phyloP scores from a whole-genome alignment of 2,329 filamentous ascomycete genomes.

The Ophioceras dolichostomum region DNA sequence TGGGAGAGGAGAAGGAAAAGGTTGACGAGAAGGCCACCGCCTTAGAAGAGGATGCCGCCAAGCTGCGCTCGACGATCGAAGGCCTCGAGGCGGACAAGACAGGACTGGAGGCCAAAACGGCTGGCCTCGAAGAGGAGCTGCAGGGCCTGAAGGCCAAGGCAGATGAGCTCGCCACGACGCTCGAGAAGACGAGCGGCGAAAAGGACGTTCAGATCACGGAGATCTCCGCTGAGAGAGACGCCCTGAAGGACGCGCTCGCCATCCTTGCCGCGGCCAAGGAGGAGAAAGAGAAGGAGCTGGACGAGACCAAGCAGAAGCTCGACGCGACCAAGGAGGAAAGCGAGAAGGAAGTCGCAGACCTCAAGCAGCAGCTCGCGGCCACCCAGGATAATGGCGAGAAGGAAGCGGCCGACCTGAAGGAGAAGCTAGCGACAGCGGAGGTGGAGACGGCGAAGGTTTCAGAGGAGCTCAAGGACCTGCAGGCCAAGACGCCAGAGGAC shows the following conservation, averaged over 20 bases:
- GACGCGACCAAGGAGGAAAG: neutral
- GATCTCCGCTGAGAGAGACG: neutral
- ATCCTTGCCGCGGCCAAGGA: neutral
- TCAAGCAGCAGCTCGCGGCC: neutral
- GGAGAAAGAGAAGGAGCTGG: neutral
- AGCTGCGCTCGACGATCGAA: neutral
- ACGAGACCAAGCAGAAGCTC: neutral
- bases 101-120: neutral
- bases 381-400: neutral
- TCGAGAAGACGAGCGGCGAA: neutral
- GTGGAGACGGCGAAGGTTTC: neutral
- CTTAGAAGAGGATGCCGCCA: conserved; percentile 1
- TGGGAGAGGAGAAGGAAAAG: conserved; percentile 1
- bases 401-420: neutral
- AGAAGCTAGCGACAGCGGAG: neutral
- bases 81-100: conserved; percentile 3
- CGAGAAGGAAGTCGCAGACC: neutral
- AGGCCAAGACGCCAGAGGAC: neutral
- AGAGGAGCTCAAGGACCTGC: neutral
- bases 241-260: neutral
- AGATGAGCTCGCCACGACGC: conserved; percentile 3
- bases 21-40: neutral
- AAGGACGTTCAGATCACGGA: neutral
- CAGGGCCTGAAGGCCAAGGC: conserved; percentile 1
- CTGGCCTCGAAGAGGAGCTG: neutral